Base-by-base conservation (phyloP, 345 rosid genomes). In the Lumnitzera littorea region DNA sequence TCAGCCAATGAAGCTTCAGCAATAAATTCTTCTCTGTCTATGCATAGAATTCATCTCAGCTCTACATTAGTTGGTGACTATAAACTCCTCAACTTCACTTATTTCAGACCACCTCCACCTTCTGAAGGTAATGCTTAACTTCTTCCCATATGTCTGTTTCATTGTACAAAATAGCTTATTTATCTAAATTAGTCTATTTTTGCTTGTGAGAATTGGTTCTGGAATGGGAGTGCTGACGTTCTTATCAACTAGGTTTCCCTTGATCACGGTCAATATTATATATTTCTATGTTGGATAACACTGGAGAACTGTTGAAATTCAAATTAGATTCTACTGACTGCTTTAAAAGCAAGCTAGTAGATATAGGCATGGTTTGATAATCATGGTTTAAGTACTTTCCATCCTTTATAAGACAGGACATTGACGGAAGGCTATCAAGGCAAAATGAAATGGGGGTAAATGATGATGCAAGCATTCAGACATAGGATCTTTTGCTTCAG, bases 71-170 rank as follows among this genome's bases (percentile, higher is more conserved):
- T 89, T 74, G 97, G 96, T 29, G 96, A 86, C 72, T 94, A 94
- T 76, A 62, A 78, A 61, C 87, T 94, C 62, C 89, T 94, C 53
- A 94, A 88, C 72, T 74, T 94, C 62, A 94, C 95, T 48, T 90
- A 95, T 89, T 88, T 81, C 75, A 77, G 81, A 71, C 78, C 83
- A 60, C 88, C 97, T 56, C 78, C 82, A 62, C 80, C 90, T 68
- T 80, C 96, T 67, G 84, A 62, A 82, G 96, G 97, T 94, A 86
- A 72, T 17, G 31, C 53, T 62, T 23, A 48, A 29, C 29, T 20
- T 20, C 31, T 47, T 24, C 15, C 24, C n/a, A 27, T 41, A 24
- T 50, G 43, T 61, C 23, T 61, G 36, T 7, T 15, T 29, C 36
- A 61, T 25, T 4, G 15, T 13, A 15, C 11, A 15, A 29, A 17